phyloP scores from a whole-genome alignment of 257 asterid genomes.

The Solanum tarijense region DNA sequence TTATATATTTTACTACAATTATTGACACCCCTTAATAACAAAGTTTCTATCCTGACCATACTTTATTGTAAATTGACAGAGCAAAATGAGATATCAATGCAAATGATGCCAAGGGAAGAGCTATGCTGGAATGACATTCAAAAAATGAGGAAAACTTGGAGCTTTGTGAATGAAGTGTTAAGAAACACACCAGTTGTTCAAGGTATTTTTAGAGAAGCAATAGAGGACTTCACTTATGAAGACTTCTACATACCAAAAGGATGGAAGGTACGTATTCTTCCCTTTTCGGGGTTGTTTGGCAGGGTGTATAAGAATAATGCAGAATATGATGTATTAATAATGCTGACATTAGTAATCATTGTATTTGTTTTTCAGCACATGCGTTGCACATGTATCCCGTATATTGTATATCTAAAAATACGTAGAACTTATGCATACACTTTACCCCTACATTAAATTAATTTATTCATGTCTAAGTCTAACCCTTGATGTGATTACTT shows the following conservation, averaged over 20 bases:
- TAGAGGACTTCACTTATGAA: not conserved
- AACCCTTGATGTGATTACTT: not conserved
- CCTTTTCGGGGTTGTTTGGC: not conserved
- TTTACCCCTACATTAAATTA: not conserved
- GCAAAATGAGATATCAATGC: not conserved
- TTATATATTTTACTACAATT: no score
- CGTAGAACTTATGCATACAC: not conserved
- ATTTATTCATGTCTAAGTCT: not conserved
- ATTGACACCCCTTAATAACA: no score
- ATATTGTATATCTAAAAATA: not conserved
- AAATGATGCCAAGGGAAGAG: not conserved
- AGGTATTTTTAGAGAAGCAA: not conserved
- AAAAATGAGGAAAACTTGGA: not conserved
- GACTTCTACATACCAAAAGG: not conserved
- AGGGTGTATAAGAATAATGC: not conserved
- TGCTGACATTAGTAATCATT: not conserved
- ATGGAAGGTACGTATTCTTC: not conserved
- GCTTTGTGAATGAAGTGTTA: not conserved
- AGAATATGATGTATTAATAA: not conserved
- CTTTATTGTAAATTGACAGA: not conserved
- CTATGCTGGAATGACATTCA: not conserved
- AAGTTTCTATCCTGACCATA: no score
- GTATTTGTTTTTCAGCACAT: not conserved
- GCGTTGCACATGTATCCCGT: not conserved
- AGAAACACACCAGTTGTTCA: not conserved